These are phyloP conservation scores for Kodamaea fukazawae DNA, from an alignment of 805 yeast species.

Conservation along the genomic window DNA sequence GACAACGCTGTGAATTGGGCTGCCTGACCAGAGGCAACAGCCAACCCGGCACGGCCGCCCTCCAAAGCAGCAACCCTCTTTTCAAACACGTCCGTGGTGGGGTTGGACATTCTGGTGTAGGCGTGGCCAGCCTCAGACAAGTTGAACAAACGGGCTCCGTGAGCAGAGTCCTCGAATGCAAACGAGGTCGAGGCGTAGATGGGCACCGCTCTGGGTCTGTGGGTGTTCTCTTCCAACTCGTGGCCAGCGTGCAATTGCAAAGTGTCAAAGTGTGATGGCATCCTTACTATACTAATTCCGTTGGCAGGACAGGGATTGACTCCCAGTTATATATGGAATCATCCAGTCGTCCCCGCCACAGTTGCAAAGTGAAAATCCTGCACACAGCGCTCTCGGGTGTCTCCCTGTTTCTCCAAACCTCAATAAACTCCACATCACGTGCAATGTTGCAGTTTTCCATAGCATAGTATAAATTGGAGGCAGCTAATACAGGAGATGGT, in stretches of 20 bases:
- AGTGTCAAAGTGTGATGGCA: conserved; percentile 79
- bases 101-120: conserved; percentile 89
- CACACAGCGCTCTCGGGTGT: too few species aligned
- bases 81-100: conserved; percentile 89
- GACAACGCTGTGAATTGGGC: conserved; percentile 86
- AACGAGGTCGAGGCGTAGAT: conserved; percentile 90
- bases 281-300: conserved; percentile 10
- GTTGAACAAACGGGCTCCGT: conserved; percentile 89
- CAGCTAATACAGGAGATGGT: too few species aligned
- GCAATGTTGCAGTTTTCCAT: conserved; percentile 1
- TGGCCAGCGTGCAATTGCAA: conserved; percentile 96
- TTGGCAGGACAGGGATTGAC: neutral
- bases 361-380: conserved; percentile 2
- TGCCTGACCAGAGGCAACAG: conserved; percentile 94
- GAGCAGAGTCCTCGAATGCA: conserved; percentile 82
- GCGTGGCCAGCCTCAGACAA: conserved; percentile 81
- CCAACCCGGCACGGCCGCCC: conserved; percentile 87
- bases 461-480: neutral
- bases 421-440: neutral
- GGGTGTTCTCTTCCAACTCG: conserved; percentile 53
- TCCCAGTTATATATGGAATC: neutral
- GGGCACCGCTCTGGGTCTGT: conserved; percentile 86
- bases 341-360: conserved; percentile 1
- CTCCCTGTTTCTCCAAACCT: too few species aligned
- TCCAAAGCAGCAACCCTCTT: conserved; percentile 90